phyloP scores from a whole-genome alignment of 768 basidiomycete genomes.

The Xanthoconium purpureum region DNA sequence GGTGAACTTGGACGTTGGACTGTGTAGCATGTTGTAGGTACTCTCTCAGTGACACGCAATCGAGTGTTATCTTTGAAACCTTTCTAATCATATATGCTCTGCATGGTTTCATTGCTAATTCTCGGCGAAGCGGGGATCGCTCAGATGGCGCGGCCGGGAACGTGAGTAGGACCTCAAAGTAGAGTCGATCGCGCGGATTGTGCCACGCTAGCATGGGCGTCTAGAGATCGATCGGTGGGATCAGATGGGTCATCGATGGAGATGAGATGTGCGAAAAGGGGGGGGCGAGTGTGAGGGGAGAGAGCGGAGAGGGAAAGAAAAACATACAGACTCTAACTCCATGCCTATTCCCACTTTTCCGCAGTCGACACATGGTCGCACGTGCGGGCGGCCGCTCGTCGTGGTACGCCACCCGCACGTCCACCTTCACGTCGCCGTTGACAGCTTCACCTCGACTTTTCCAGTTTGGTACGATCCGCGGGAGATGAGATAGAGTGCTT shows the following conservation, averaged over 20 bases:
- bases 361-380: slow-evolving; percentile 33
- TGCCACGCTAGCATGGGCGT: slow-evolving; percentile 10
- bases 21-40: too few species aligned
- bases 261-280: too few species aligned
- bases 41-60: too few species aligned
- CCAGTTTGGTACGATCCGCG: slow-evolving; percentile 31
- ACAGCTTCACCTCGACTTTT: slow-evolving; percentile 16
- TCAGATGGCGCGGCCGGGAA: slow-evolving; percentile 24
- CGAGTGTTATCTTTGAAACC: too few species aligned
- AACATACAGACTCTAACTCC: slow-evolving; percentile 39
- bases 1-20: too few species aligned
- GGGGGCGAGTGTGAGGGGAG: too few species aligned
- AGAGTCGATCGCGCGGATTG: slow-evolving; percentile 10
- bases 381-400: slow-evolving; percentile 18
- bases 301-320: too few species aligned
- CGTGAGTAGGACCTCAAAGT: slow-evolving; percentile 29
- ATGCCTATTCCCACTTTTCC: slow-evolving; percentile 21
- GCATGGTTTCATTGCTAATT: too few species aligned
- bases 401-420: slow-evolving; percentile 32
- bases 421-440: slow-evolving; percentile 22
- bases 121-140: too few species aligned
- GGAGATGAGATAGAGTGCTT: slow-evolving; percentile 34
- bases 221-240: slow-evolving; percentile 1
- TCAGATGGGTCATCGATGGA: background rate
- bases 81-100: too few species aligned